Conservation (phyloP, 208 protist genomes). For the Trypanosoma platydactyli region DNA sequence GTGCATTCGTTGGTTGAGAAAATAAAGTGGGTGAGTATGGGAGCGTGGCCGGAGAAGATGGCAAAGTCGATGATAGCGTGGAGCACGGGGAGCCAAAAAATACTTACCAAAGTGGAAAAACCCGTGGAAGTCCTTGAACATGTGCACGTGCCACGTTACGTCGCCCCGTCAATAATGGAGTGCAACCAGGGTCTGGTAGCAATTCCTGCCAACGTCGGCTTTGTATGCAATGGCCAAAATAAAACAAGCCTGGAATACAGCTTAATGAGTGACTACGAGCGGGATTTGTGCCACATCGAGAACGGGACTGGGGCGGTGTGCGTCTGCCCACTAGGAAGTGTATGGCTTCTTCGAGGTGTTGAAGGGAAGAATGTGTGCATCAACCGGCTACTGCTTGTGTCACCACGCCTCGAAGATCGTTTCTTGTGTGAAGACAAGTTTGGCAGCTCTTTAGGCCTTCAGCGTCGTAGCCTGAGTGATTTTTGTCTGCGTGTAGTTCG, state of each 20-base stretch:
- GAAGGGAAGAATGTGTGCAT: not conserved
- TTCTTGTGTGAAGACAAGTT: constrained; percentile 36
- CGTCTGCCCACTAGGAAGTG: constrained; percentile 33
- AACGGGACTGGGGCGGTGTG: constrained; percentile 13
- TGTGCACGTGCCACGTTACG: too few relatives aligned
- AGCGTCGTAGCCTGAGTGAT: constrained; percentile 23
- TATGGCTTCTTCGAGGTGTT: constrained; percentile 1
- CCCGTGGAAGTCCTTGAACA: not conserved
- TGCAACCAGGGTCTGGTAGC: constrained; percentile 9
- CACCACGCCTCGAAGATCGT: constrained; percentile 28
- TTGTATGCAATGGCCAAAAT: not conserved
- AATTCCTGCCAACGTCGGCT: not conserved
- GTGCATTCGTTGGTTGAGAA: not conserved
- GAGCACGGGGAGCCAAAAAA: not conserved
- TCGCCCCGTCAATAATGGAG: too few relatives aligned
- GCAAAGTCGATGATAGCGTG: not conserved
- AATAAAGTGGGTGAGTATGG: not conserved
- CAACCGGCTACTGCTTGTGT: constrained; percentile 23
- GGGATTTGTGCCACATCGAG: constrained; percentile 3
- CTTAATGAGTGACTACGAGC: constrained; percentile 1
- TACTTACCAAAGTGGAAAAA: not conserved
- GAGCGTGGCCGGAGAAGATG: not conserved
- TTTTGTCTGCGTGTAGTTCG: constrained; percentile 33
- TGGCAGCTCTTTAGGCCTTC: constrained; percentile 36
- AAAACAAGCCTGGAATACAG: not conserved